Conservation (phyloP, 192 early-diverging fungal species). For the Coemansia sp. region DNA sequence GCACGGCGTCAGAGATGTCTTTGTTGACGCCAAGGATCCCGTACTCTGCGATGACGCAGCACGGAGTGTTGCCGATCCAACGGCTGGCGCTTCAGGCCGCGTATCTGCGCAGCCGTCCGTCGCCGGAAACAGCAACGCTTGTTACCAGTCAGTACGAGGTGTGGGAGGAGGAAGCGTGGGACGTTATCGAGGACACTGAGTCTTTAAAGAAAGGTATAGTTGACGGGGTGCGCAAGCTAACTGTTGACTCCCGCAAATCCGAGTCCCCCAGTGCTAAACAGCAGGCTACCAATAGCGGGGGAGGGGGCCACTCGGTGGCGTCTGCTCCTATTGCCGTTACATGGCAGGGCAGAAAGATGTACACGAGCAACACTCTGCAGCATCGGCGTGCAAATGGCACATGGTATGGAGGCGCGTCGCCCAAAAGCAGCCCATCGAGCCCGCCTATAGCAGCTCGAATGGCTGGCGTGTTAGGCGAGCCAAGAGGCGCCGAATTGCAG, state of each 20-base stretch:
- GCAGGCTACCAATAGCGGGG: not conserved
- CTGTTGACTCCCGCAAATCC: not conserved
- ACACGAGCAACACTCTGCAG: conserved; percentile 33
- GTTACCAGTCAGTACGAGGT: conserved; percentile 62
- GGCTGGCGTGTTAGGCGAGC: not conserved
- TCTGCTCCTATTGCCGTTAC: not conserved
- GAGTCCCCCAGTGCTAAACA: not conserved
- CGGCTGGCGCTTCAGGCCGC: conserved; percentile 66
- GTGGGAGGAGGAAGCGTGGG: conserved; percentile 45
- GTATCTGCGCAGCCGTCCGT: conserved; percentile 59
- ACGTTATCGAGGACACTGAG: conserved; percentile 15
- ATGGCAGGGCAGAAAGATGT: conserved; percentile 26
- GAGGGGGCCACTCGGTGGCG: not conserved
- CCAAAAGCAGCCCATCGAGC: conserved; percentile 21
- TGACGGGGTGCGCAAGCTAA: not conserved
- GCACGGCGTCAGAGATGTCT: not conserved
- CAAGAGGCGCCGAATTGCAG: not conserved
- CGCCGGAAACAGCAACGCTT: conserved; percentile 52
- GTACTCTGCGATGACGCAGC: conserved; percentile 10
- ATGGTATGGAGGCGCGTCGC: conserved; percentile 11
- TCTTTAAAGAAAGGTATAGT: not conserved
- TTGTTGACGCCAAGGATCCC: conserved; percentile 13
- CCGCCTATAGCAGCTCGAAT: conserved; percentile 2
- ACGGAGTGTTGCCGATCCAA: conserved; percentile 26
- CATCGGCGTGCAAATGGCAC: conserved; percentile 24